phyloP scores from a whole-genome alignment of 2,329 filamentous ascomycete genomes.

The Pseudocercospora macadamiae region DNA sequence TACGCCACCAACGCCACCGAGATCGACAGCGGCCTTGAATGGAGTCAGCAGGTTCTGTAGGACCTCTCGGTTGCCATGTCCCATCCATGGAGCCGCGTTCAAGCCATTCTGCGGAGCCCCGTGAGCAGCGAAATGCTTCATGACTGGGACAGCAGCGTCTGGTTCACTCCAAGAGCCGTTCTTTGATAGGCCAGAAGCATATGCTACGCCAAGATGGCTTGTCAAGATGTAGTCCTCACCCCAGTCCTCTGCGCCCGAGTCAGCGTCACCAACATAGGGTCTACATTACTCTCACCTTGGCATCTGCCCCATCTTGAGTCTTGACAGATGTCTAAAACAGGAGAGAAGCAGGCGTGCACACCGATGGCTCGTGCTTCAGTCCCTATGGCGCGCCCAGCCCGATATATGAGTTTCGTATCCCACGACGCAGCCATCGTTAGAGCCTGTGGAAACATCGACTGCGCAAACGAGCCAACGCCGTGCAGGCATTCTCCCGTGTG shows the following conservation, averaged over 20 bases:
- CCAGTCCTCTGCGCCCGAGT: slow-evolving; percentile 19
- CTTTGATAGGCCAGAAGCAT: slow-evolving; percentile 22
- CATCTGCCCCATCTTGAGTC: slow-evolving; percentile 25
- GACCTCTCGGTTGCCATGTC: slow-evolving; percentile 22
- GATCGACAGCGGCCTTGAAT: slow-evolving; percentile 23
- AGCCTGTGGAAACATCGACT: slow-evolving; percentile 26
- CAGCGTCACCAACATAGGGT: too few relatives aligned
- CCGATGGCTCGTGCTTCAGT: slow-evolving; percentile 23
- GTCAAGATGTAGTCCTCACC: slow-evolving; percentile 25
- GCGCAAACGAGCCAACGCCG: slow-evolving; percentile 23
- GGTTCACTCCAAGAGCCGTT: slow-evolving; percentile 17
- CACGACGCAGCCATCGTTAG: slow-evolving; percentile 18
- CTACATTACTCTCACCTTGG: slow-evolving; percentile 21
- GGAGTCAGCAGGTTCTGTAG: slow-evolving; percentile 19
- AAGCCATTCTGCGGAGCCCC: slow-evolving; percentile 20
- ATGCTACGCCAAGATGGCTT: slow-evolving; percentile 22
- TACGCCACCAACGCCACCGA: slow-evolving; percentile 21
- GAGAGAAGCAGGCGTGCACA: slow-evolving; percentile 22
- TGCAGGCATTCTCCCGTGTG: slow-evolving; percentile 24
- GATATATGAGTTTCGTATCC: slow-evolving; percentile 16
- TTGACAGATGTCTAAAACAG: slow-evolving; percentile 22
- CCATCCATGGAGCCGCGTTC: slow-evolving; percentile 23
- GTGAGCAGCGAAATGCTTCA: slow-evolving; percentile 27
- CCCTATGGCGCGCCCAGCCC: slow-evolving; percentile 20
- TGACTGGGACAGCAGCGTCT: slow-evolving; percentile 24